Percentiles rank a stretch among this genome's conserved stretches.
Evolutionary conservation across 176 grass and related monocot species (phyloP).

Genomic region (Oryza glaberrima): DNA sequence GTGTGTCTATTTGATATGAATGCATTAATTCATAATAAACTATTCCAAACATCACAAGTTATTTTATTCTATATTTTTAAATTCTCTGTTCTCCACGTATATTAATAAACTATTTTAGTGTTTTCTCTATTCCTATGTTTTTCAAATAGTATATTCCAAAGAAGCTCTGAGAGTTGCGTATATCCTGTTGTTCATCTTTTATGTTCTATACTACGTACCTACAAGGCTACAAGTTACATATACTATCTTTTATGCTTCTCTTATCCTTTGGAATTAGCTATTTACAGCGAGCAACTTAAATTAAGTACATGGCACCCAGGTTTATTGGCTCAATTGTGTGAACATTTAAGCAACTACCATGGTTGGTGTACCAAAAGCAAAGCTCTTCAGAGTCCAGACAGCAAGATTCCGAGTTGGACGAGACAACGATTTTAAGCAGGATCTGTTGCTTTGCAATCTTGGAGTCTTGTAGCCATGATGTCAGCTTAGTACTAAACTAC

Average conservation of each 20-base stretch:
- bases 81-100: too few relatives aligned
- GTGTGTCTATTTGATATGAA: too few relatives aligned
- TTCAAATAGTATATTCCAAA: too few relatives aligned
- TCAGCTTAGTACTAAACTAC: neutral
- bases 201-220: too few relatives aligned
- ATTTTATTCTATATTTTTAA: too few relatives aligned
- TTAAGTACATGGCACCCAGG: neutral
- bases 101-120: too few relatives aligned
- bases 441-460: slow-evolving; percentile 17
- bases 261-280: neutral
- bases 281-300: neutral
- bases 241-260: neutral
- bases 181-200: too few relatives aligned
- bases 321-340: slow-evolving; percentile 4
- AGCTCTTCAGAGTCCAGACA: slow-evolving; percentile 18
- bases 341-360: neutral
- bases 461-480: slow-evolving; percentile 1
- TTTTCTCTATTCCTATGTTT: too few relatives aligned
- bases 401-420: slow-evolving; percentile 26
- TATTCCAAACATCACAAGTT: too few relatives aligned
- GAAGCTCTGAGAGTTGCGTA: too few relatives aligned
- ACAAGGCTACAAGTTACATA: neutral
- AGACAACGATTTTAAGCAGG: slow-evolving; percentile 23
- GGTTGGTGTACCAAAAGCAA: slow-evolving; percentile 42
- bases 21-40: too few relatives aligned